phyloP scores from a whole-genome alignment of 2,329 filamentous ascomycete genomes.

The Teratosphaeria nubilosa region DNA sequence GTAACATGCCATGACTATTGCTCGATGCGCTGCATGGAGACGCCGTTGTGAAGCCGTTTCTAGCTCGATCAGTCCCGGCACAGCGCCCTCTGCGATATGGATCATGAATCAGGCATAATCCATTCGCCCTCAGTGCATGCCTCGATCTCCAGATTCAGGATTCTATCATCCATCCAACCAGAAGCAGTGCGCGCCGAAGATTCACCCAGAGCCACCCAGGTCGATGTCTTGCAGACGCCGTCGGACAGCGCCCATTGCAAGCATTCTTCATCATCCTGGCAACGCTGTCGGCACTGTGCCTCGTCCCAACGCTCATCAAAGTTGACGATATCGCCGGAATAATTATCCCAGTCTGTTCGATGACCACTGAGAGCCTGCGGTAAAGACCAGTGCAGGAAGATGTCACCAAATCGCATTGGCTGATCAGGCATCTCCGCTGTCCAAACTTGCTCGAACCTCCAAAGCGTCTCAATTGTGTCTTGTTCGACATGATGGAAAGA shows the following conservation, averaged over 20 bases:
- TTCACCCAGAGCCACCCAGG: neutral
- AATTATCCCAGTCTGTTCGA: neutral
- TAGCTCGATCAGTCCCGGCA: too few species aligned
- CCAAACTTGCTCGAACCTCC: neutral
- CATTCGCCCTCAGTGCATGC: neutral
- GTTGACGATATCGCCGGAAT: neutral
- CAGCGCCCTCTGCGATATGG: neutral
- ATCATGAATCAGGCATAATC: neutral
- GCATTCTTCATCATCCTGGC: neutral
- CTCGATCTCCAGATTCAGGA: neutral
- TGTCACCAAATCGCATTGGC: neutral
- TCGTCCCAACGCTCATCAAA: neutral
- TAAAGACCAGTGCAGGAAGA: neutral
- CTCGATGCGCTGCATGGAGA: neutral
- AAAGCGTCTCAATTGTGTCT: too few species aligned
- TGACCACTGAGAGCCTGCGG: neutral
- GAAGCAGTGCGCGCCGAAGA: neutral
- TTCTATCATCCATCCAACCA: neutral
- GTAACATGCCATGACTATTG: too few species aligned
- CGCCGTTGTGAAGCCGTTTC: neutral
- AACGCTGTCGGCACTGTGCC: neutral
- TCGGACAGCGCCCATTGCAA: neutral
- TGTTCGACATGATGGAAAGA: too few species aligned
- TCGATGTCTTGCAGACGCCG: neutral
- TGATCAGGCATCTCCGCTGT: neutral